Evolutionary conservation across 257 asterid species (phyloP), one percentile per base, ranked within the genome.

Genomic region (Solanum peruvianum): DNA sequence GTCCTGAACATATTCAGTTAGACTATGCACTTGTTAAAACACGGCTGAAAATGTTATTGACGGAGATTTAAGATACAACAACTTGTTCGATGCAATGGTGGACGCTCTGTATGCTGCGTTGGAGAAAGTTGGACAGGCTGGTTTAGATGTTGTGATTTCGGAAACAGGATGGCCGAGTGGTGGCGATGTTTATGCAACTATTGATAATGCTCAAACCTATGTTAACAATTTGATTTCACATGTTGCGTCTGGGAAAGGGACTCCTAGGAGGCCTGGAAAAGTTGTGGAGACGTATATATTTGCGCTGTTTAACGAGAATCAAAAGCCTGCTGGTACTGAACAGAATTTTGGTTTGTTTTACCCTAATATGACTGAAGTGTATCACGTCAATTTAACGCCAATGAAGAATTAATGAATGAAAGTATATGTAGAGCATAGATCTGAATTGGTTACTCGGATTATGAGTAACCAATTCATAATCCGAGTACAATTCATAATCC

Each of bases 81-180:
- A 93, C 73, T 76, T 94, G 20, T 93, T 94, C 70, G 89, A 88
- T 66, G 93, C 96, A 2, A 91, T 92, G 89, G 87, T 92, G 11
- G 95, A 94, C 8, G 73, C 92, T 3, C 52, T 88, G 23, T 88
- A 93, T 33, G 88, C 87, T 18, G 96, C 95, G 7, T 18, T 87
- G 4, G 97, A 92, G 78, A 93, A 87, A 18, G 90, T 66, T 6
- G 95, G 93, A 0, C 93, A 90, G 3, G 8, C 73, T 0, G 21
- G 33, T 1, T 82, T 91, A 0, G 88, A 76, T 2, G n/a, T 93
- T 1, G 91, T 94, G 9, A 92, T 93, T 15, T 84, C 95, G 1
- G 97, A 94, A 88, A 94, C 94, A 0, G 97, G 97, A 2, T 94
- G 97, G 97, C 97, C 95, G 37, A 91, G 93, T 4, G 90, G 64